Base-by-base conservation (phyloP, 1,284 basidiomycete genomes). In the Puccinia coronata region DNA sequence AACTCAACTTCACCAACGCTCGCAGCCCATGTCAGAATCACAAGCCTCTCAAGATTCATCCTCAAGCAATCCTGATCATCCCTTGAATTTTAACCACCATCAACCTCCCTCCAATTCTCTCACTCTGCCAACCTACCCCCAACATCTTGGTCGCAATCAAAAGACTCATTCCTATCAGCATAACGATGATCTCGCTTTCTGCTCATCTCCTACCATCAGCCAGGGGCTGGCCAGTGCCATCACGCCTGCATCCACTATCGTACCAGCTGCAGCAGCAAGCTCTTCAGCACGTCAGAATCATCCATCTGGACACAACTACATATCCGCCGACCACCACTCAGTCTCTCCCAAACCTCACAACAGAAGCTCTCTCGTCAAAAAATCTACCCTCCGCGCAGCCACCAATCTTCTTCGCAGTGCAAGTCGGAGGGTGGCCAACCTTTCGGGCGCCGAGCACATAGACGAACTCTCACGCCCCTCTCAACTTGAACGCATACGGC, bases 401-500 rank as follows among this genome's bases (percentile, higher is more conserved):
- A 65, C 55, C 34, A 63, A 65, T 20, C 2, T 76, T 23, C 59
- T 76, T 1, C 39, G 74, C 1, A 51, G 11, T 20, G 74, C 61
- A 12, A 76, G 74, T 65, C 74, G 49, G 25, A 76, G 74, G 59
- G 74, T 76, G 34, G 74, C 65, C 74, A 76, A 76, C 43, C 57
- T 76, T 31, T 76, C 74, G 1, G 74, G 74, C 43, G 6, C 61
- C 43, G 74, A 76, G 14, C 57, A 47, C 31, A 39, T 65, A 5
- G 31, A 76, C 12, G 41, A 76, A 12, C 28, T 51, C 25, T 23
- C 43, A 20, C 51, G 8, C n/a, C 5, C 61, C 12, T 31, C 34
- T 36, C 49, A 20, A 23, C 70, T 47, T 36, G 43, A 53, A 20
- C 71, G 23, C 1, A 57, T 18, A 20, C 47, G 69, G 20, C 53